Evolutionary conservation across 2,329 filamentous ascomycete species (phyloP), one percentile per base, ranked within the genome.

Genomic region (Fusarium xyrophilum): DNA sequence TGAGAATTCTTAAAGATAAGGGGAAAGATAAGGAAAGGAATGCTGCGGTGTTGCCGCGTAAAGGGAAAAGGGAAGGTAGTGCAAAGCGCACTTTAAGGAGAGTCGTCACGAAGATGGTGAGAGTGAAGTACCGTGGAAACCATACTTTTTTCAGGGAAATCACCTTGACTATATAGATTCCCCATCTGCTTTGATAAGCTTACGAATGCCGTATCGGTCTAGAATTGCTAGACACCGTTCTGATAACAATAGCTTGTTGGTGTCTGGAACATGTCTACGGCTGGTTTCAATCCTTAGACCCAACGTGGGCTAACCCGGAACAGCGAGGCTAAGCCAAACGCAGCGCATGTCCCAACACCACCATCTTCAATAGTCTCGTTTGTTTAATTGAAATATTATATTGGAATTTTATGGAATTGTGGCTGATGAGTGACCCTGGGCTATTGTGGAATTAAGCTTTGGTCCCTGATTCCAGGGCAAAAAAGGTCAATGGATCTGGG

Each of bases 381-480:
- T 38, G 1, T 50, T 50, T 50, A 35, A 27, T 50, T 47, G 21
- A 36, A 42, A 52, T 32, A 66, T 46, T 44, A 52, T 32, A 66
- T 46, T 44, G 53, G 25, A 23, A 25, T 25, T 48, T 55, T 43
- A 23, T 60, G 67, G 67, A 57, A 69, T 70, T 46, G 58, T 69
- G 67, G 67, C 67, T 40, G 27, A 3, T 40, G 27, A 3, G n/a
- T 23, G 42, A 3, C n/a, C 32, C 36, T 25, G 35, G 30, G 21
- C 56, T 21, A 51, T 23, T 27, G 38, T n/a, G 39, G 12, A 7
- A 60, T 35, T 44, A 65, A 61, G 61, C 63, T 62, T 62, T 53
- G 15, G 56, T 56, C 52, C 56, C 63, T 66, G 63, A 63, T 67
- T 62, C 63, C 62, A 67, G 35, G 56, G 32, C 7, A 28, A 52